Conservation (phyloP, 768 basidiomycete genomes). For the Kwoniella mangroviensis region DNA sequence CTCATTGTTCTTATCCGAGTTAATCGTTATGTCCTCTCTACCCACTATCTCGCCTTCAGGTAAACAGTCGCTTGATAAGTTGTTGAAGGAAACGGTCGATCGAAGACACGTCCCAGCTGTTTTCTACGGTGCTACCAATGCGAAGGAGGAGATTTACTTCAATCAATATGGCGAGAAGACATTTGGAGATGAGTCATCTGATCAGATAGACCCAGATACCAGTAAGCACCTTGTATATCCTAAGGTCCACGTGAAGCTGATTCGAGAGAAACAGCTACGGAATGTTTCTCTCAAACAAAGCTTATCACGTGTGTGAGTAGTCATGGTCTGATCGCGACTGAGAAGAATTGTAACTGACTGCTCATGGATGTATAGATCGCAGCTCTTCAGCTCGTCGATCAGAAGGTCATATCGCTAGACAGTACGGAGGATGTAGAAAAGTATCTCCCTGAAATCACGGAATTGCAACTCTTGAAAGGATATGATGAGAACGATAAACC, state of each 20-base stretch:
- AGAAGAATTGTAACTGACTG: too few species aligned
- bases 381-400: constrained; percentile 51
- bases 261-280: constrained; percentile 24
- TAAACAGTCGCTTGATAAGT: constrained; percentile 20
- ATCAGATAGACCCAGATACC: constrained; percentile 30
- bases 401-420: constrained; percentile 41
- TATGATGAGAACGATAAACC: constrained; percentile 38
- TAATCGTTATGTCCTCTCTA: constrained; percentile 1
- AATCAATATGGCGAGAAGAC: constrained; percentile 39
- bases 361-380: constrained; percentile 33
- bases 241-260: too few species aligned
- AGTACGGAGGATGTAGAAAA: constrained; percentile 35
- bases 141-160: constrained; percentile 41
- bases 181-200: constrained; percentile 28
- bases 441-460: constrained; percentile 41
- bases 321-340: not conserved
- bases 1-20: not conserved
- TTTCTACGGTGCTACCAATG: constrained; percentile 40
- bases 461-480: constrained; percentile 40
- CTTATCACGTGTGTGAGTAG: constrained; percentile 43
- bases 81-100: constrained; percentile 32
- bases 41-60: constrained; percentile 5
- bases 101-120: constrained; percentile 29
- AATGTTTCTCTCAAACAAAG: constrained; percentile 52
- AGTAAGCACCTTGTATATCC: constrained; percentile 22